Evolutionary conservation across 305 asterid species (phyloP), one percentile per base, ranked within the genome.

Genomic region (Fraxinus angustifolia): DNA sequence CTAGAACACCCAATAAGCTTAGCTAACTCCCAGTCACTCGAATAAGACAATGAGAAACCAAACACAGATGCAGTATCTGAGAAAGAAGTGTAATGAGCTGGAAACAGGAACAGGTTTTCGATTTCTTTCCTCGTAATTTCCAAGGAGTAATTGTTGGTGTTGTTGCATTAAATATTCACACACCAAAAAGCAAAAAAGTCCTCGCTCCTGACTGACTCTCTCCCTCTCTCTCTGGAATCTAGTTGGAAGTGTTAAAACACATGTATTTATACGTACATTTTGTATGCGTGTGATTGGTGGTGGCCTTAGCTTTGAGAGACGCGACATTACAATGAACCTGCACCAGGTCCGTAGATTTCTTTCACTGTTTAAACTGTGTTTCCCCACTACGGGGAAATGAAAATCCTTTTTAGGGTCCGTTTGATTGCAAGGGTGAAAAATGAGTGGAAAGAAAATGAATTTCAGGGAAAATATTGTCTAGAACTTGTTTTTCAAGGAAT

Each of bases 11-110:
- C 71, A 62, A 5, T 53, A 4, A 50, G 21, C 60, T 50, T n/a
- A 53, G 23, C 62, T n/a, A n/a, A n/a, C n/a, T n/a, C n/a, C n/a
- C n/a, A n/a, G n/a, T n/a, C n/a, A n/a, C n/a, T n/a, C n/a, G n/a
- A 53, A 53, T 53, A n/a, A 53, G 62, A 53, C 2, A n/a, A 1
- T 53, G 62, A 53, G 62, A 53, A 53, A 53, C 62, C 62, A 53
- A 53, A 36, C 42, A 6, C 42, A 36, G 42, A 6, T 10, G 7
- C 10, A 53, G 23, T 53, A n/a, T n/a, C 62, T 53, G 72, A 76
- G 50, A 75, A 73, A 34, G 21, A 75, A 21, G 65, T 21, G 70
- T 58, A 36, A 60, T 78, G 80, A 82, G 82, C 80, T 73, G 80
- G 82, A 40, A 62, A 75, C 58, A 40, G 50, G 21, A 62, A 62